These are phyloP conservation scores for Penicillium sumatraense DNA, from an alignment of 2,329 filamentous ascomycete genomes.

Conservation along the genomic window DNA sequence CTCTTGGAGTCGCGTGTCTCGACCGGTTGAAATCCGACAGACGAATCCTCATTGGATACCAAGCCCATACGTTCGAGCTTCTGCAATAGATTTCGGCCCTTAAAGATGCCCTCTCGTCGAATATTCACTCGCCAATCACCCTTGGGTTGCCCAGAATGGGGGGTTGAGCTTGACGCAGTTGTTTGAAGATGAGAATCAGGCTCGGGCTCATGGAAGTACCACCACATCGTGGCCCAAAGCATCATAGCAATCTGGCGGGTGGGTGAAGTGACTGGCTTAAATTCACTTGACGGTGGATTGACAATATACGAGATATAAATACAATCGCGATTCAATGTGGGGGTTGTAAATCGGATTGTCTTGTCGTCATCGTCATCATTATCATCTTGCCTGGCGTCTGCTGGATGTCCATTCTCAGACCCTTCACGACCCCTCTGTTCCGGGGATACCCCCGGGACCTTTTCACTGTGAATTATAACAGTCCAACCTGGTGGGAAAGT, in stretches of 20 bases:
- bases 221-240: constrained; percentile 91
- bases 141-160: constrained; percentile 71
- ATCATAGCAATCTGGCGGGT: constrained; percentile 94
- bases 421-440: constrained; percentile 23
- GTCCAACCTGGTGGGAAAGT: constrained; percentile 83
- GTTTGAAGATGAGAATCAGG: constrained; percentile 69
- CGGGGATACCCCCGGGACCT: constrained; percentile 37
- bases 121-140: constrained; percentile 88
- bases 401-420: constrained; percentile 17
- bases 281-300: constrained; percentile 78
- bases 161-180: constrained; percentile 67
- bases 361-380: constrained; percentile 35
- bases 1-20: constrained; percentile 66
- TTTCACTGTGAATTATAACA: constrained; percentile 77
- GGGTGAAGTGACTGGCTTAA: constrained; percentile 77
- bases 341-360: constrained; percentile 63
- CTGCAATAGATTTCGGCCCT: constrained; percentile 78
- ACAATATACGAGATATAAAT: constrained; percentile 93
- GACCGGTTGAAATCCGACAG: constrained; percentile 66
- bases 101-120: constrained; percentile 84
- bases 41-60: constrained; percentile 74
- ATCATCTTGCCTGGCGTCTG: constrained; percentile 7
- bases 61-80: constrained; percentile 95
- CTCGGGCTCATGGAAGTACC: constrained; percentile 92
- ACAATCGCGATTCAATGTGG: constrained; percentile 77